phyloP scores from a whole-genome alignment of 1,139 yeast genomes.

The Hansenula sp. region DNA sequence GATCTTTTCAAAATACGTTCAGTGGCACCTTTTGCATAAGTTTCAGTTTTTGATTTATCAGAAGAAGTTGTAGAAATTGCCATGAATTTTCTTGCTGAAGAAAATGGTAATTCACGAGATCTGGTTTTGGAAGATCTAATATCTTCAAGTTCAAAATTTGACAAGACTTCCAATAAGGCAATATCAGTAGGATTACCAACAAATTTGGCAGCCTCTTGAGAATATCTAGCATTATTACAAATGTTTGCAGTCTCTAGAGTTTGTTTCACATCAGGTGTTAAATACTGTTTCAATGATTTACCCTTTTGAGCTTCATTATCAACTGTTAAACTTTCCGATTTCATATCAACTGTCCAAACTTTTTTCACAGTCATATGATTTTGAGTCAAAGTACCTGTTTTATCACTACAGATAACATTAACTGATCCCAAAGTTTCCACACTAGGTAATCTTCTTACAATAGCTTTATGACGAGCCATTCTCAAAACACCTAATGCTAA shows the following conservation, averaged over 20 bases:
- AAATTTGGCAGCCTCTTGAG: slow-evolving; percentile 63
- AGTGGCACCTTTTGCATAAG: slow-evolving; percentile 84
- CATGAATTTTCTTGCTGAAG: slow-evolving; percentile 84
- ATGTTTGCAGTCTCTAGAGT: slow-evolving; percentile 67
- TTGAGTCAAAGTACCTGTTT: slow-evolving; percentile 92
- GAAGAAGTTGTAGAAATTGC: slow-evolving; percentile 54
- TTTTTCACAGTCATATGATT: slow-evolving; percentile 92
- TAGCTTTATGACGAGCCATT: slow-evolving; percentile 92
- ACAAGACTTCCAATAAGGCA: slow-evolving; percentile 74
- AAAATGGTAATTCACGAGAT: slow-evolving; percentile 75
- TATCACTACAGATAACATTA: slow-evolving; percentile 91
- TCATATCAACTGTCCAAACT: slow-evolving; percentile 76
- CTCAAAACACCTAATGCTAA: slow-evolving; percentile 90
- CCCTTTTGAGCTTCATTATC: slow-evolving; percentile 36
- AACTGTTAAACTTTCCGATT: slow-evolving; percentile 46
- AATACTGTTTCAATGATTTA: slow-evolving; percentile 36
- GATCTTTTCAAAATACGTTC: slow-evolving; percentile 70
- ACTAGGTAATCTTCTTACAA: slow-evolving; percentile 87
- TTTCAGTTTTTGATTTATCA: slow-evolving; percentile 54
- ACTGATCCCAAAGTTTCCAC: slow-evolving; percentile 96
- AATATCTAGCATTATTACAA: slow-evolving; percentile 77
- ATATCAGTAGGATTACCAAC: slow-evolving; percentile 95
- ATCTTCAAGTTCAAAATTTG: slow-evolving; percentile 70
- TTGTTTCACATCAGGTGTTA: slow-evolving; percentile 48
- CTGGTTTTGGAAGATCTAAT: slow-evolving; percentile 54